Percentiles rank a stretch among this genome's conserved stretches.
phyloP scores from a whole-genome alignment of 139 green algal genomes.

The Chlorella sp. region DNA sequence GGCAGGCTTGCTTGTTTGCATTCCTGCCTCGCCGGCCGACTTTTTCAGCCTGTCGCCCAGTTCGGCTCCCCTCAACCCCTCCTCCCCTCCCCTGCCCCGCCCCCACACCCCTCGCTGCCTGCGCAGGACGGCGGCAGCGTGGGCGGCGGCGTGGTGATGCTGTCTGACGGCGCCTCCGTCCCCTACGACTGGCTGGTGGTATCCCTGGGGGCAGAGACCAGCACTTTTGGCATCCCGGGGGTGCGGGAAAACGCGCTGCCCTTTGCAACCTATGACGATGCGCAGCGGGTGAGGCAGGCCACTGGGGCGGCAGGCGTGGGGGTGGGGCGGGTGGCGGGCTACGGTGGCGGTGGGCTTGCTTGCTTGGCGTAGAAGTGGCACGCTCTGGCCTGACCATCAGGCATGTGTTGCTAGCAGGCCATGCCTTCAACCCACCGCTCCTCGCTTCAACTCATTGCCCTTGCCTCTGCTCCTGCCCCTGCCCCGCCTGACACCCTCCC shows the following conservation, averaged over 20 bases:
- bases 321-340: neutral
- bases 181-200: conserved; percentile 94
- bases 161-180: conserved; percentile 63
- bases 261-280: conserved; percentile 88
- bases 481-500: neutral
- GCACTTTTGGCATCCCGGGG: conserved; percentile 78
- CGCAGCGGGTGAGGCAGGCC: conserved; percentile 27
- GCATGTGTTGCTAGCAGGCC: neutral
- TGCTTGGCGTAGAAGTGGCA: neutral
- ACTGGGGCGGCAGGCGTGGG: neutral
- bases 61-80: neutral
- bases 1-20: neutral
- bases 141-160: conserved; percentile 63
- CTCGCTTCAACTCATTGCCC: too few species aligned
- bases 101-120: too few species aligned
- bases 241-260: conserved; percentile 83
- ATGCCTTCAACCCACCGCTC: too few species aligned
- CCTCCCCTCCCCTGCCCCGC: neutral
- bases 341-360: neutral
- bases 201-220: conserved; percentile 77
- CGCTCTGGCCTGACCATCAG: neutral
- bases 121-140: conserved; percentile 29
- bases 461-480: neutral
- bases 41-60: too few species aligned
- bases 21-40: too few species aligned